Percentiles rank a stretch among this genome's conserved stretches.
These are phyloP conservation scores for Calonectria pauciramosa DNA, from an alignment of 2,329 filamentous ascomycete species.

Conservation along the genomic window DNA sequence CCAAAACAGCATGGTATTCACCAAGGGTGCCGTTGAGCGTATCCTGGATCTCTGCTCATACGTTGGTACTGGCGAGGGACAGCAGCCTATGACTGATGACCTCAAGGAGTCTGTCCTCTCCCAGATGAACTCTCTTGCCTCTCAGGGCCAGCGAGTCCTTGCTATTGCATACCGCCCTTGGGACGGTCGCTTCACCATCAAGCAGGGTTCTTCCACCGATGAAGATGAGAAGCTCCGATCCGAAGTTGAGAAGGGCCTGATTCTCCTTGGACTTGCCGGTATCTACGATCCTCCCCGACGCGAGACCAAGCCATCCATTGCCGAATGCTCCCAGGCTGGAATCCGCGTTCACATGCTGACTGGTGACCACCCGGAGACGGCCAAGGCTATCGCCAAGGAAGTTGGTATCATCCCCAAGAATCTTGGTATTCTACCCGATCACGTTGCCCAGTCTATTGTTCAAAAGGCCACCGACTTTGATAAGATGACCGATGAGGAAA, in stretches of 20 bases:
- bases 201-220: constrained; percentile 49
- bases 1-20: constrained; percentile 67
- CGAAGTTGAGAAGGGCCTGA: constrained; percentile 76
- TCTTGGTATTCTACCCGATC: constrained; percentile 69
- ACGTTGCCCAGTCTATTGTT: constrained; percentile 77
- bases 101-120: constrained; percentile 63
- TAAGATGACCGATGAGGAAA: constrained; percentile 79
- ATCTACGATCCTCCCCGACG: constrained; percentile 89
- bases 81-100: constrained; percentile 63
- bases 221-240: constrained; percentile 66
- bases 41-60: constrained; percentile 69
- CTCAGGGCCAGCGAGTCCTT: constrained; percentile 79
- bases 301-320: constrained; percentile 81
- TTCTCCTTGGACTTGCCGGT: constrained; percentile 84
- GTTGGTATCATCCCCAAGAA: constrained; percentile 82
- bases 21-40: constrained; percentile 74
- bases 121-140: constrained; percentile 72
- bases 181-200: constrained; percentile 62
- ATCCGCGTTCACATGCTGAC: constrained; percentile 89
- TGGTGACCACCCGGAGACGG: constrained; percentile 84
- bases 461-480: constrained; percentile 86
- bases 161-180: constrained; percentile 76
- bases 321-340: constrained; percentile 78
- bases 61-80: constrained; percentile 58
- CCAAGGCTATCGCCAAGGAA: constrained; percentile 82